Conservation (phyloP, 2,329 filamentous ascomycete species). For the Amylocarpus encephaloides region DNA sequence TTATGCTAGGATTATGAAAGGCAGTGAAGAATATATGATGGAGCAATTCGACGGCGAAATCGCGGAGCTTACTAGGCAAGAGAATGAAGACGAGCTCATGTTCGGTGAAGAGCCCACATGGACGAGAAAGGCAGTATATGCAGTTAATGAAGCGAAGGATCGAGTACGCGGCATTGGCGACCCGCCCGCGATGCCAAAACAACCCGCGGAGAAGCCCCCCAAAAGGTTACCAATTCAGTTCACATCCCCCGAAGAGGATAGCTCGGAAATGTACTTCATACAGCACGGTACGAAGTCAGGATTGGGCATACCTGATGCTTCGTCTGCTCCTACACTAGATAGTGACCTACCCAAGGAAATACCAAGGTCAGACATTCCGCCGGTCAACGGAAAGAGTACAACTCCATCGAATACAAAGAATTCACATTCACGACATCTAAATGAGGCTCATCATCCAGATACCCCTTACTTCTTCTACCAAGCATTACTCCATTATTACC, state of each 20-base stretch:
- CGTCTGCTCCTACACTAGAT: conserved; percentile 7
- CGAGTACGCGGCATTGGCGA: conserved; percentile 64
- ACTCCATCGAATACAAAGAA: neutral
- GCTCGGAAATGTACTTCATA: conserved; percentile 45
- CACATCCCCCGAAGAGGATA: conserved; percentile 38
- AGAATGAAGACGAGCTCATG: conserved; percentile 81
- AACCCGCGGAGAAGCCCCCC: conserved; percentile 42
- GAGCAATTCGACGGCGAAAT: conserved; percentile 77
- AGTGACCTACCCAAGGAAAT: neutral
- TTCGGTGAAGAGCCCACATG: conserved; percentile 93
- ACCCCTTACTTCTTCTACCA: conserved; percentile 65
- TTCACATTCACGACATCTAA: conserved; percentile 8
- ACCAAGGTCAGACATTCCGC: conserved; percentile 1
- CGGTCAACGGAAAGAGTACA: neutral
- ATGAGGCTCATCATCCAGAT: conserved; percentile 26
- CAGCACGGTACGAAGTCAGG: conserved; percentile 42
- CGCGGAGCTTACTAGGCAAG: conserved; percentile 64
- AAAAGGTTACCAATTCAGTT: conserved; percentile 44
- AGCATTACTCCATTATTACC: conserved; percentile 63
- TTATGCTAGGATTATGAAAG: conserved; percentile 93
- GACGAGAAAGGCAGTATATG: conserved; percentile 75
- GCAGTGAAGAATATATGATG: conserved; percentile 79
- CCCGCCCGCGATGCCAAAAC: conserved; percentile 47
- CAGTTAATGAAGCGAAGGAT: conserved; percentile 70
- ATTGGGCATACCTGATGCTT: conserved; percentile 17